These are phyloP conservation scores for Fusarium illudens DNA, from an alignment of 2,329 filamentous ascomycete genomes.

Conservation along the genomic window DNA sequence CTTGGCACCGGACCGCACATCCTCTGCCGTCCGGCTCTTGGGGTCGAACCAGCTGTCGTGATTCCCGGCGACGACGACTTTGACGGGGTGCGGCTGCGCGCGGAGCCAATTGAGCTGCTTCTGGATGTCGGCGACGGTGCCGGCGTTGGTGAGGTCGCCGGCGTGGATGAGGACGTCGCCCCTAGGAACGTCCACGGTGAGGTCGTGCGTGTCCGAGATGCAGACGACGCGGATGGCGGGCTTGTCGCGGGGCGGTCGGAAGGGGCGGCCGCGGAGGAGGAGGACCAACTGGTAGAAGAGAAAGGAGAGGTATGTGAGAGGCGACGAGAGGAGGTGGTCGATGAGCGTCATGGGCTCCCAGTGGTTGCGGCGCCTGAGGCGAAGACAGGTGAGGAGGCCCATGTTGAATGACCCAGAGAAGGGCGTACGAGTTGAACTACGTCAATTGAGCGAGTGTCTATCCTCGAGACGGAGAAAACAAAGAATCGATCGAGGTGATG, in stretches of 20 bases:
- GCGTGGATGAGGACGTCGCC: slow-evolving; percentile 91
- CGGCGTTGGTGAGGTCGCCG: slow-evolving; percentile 81
- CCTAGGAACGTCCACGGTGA: slow-evolving; percentile 67
- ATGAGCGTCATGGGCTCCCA: slow-evolving; percentile 64
- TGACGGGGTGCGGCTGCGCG: slow-evolving; percentile 76
- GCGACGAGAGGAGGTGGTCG: slow-evolving; percentile 73
- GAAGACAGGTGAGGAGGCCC: slow-evolving; percentile 55
- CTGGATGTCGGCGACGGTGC: slow-evolving; percentile 78
- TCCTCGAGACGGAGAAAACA: not conserved
- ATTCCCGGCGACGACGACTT: slow-evolving; percentile 86
- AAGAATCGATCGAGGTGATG: not conserved
- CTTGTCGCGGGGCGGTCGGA: slow-evolving; percentile 62
- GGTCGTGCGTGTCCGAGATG: slow-evolving; percentile 87
- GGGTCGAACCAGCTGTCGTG: slow-evolving; percentile 88
- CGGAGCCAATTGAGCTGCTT: slow-evolving; percentile 85
- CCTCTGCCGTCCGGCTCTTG: slow-evolving; percentile 64
- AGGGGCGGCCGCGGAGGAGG: slow-evolving; percentile 72
- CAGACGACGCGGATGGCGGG: slow-evolving; percentile 79
- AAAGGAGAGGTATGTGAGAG: slow-evolving; percentile 69
- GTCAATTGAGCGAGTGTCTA: not conserved
- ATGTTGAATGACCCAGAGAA: slow-evolving; percentile 43
- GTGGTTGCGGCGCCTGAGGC: slow-evolving; percentile 56
- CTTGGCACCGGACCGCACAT: slow-evolving; percentile 59
- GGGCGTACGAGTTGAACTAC: not conserved
- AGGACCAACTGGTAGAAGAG: slow-evolving; percentile 71